phyloP scores from a whole-genome alignment of 805 yeast genomes.

The Hanseniaspora clermontiae region DNA sequence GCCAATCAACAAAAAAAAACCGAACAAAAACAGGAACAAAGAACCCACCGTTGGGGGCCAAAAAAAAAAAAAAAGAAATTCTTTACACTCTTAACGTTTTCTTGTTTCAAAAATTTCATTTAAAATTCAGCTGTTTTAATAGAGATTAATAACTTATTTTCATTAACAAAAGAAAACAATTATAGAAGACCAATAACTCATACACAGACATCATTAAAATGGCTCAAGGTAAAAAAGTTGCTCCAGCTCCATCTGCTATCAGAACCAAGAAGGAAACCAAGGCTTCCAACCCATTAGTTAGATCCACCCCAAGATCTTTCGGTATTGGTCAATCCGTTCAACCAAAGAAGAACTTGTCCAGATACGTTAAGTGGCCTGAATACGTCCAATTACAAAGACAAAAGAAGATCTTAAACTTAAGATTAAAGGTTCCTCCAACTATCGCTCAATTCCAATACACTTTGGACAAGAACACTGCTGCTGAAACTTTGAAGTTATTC shows the following conservation, averaged over 20 bases:
- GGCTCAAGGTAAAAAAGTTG: conserved; percentile 70
- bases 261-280: conserved; percentile 44
- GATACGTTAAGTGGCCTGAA: conserved; percentile 99
- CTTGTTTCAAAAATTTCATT: too few species aligned
- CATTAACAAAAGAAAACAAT: neutral
- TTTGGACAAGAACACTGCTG: conserved; percentile 97
- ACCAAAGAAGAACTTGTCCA: conserved; percentile 89
- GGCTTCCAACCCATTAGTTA: conserved; percentile 74
- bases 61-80: too few species aligned
- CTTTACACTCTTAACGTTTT: too few species aligned
- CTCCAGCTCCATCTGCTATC: conserved; percentile 95
- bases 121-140: too few species aligned
- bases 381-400: conserved; percentile 98
- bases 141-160: too few species aligned
- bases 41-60: too few species aligned
- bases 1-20: neutral
- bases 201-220: conserved; percentile 16
- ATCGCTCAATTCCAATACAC: conserved; percentile 92
- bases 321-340: conserved; percentile 95
- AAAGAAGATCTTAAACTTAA: conserved; percentile 85
- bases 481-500: conserved; percentile 91
- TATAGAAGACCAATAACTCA: neutral
- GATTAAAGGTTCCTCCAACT: conserved; percentile 99
- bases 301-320: conserved; percentile 79
- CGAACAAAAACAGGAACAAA: too few species aligned